These are phyloP conservation scores for Cucurbita moschata DNA, from an alignment of 306 rosid genomes.

Conservation along the genomic window DNA sequence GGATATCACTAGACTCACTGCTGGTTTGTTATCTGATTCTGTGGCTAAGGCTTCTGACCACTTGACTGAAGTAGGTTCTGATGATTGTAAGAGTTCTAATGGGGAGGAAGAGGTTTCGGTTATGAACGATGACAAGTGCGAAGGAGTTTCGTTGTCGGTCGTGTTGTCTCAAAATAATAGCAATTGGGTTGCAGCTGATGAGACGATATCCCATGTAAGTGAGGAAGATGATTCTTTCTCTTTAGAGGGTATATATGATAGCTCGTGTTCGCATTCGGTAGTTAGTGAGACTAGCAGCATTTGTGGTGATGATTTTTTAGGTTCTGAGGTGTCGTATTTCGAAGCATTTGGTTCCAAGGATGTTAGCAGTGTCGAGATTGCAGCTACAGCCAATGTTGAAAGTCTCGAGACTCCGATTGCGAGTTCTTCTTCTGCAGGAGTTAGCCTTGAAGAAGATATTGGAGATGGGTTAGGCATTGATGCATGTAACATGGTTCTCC, in stretches of 20 bases:
- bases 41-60: conserved; percentile 34
- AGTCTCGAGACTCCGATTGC: conserved; percentile 18
- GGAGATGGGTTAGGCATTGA: conserved; percentile 21
- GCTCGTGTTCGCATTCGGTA: conserved; percentile 56
- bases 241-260: conserved; percentile 50
- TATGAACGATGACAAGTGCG: conserved; percentile 23
- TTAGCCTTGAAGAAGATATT: conserved; percentile 36
- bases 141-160: conserved; percentile 18
- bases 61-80: conserved; percentile 23
- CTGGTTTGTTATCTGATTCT: conserved; percentile 41
- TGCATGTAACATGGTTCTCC: conserved; percentile 26
- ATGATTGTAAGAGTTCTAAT: conserved; percentile 28
- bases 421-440: conserved; percentile 27
- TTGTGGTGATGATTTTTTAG: conserved; percentile 51
- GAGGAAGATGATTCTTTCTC: conserved; percentile 69
- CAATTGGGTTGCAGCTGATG: conserved; percentile 21
- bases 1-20: conserved; percentile 48
- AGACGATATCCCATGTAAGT: conserved; percentile 25
- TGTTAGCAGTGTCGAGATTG: conserved; percentile 23
- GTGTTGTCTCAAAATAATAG: conserved; percentile 34
- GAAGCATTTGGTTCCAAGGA: conserved; percentile 36
- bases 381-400: conserved; percentile 18
- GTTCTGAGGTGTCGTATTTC: conserved; percentile 31
- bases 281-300: conserved; percentile 59
- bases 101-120: conserved; percentile 28